Percentiles rank a stretch among this genome's conserved stretches.
Conservation (phyloP, 768 basidiomycete species). For the Tricholoma flavovirens region DNA sequence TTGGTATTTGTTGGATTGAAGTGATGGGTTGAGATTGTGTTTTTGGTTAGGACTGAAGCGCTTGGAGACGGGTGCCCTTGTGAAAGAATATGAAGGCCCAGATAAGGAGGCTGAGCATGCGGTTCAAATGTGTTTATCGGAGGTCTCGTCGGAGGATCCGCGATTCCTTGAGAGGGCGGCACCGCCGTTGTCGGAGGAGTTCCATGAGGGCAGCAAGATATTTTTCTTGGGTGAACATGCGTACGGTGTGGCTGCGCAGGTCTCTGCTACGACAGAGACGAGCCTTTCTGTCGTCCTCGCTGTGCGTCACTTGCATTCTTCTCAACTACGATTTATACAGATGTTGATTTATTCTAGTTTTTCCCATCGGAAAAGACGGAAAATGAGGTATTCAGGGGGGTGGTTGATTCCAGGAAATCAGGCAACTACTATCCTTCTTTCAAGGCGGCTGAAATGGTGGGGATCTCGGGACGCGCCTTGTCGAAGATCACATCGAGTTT, state of each 20-base stretch:
- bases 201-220: conserved; percentile 83
- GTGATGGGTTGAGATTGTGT: neutral
- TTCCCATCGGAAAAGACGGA: conserved; percentile 82
- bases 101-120: conserved; percentile 85
- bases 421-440: conserved; percentile 75
- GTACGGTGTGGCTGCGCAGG: conserved; percentile 94
- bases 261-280: conserved; percentile 63
- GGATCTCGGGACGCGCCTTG: conserved; percentile 71
- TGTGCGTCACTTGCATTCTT: conserved; percentile 36
- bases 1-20: neutral
- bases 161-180: conserved; percentile 78
- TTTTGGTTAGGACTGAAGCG: conserved; percentile 70
- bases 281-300: conserved; percentile 81
- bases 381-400: conserved; percentile 67
- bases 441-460: conserved; percentile 66
- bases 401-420: conserved; percentile 49
- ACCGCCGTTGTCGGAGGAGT: conserved; percentile 80
- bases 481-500: conserved; percentile 92
- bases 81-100: conserved; percentile 87
- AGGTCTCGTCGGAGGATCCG: conserved; percentile 86
- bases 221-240: conserved; percentile 96
- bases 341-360: conserved; percentile 45
- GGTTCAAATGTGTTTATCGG: conserved; percentile 76
- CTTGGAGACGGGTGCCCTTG: conserved; percentile 81
- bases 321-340: neutral